phyloP scores from a whole-genome alignment of 2,329 filamentous ascomycete species.

The Tolypocladium pustulatum region DNA sequence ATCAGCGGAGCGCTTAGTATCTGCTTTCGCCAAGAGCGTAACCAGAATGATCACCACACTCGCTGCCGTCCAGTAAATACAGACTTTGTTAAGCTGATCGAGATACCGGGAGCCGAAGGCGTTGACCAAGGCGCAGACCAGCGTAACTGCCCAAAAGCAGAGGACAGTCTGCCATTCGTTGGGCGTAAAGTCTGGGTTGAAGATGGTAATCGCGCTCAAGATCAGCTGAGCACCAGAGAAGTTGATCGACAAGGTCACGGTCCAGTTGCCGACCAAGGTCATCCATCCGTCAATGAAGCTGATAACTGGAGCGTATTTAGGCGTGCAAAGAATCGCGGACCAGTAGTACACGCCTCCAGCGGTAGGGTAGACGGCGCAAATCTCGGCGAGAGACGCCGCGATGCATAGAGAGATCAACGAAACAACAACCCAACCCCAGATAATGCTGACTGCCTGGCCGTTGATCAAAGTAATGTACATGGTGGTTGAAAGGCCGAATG shows the following conservation, averaged over 20 bases:
- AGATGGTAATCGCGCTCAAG: conserved; percentile 55
- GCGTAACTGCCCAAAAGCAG: conserved; percentile 60
- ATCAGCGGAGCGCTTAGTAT: conserved; percentile 43
- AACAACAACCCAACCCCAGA: conserved; percentile 58
- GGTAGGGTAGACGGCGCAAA: conserved; percentile 52
- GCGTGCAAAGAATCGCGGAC: conserved; percentile 56
- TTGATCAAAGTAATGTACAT: conserved; percentile 49
- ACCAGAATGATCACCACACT: conserved; percentile 63
- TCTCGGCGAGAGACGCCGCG: conserved; percentile 62
- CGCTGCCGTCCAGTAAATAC: conserved; percentile 61
- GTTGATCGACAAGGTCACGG: conserved; percentile 58
- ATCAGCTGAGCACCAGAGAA: conserved; percentile 61
- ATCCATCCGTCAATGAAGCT: conserved; percentile 69
- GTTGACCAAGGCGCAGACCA: conserved; percentile 55
- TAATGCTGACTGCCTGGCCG: conserved; percentile 60
- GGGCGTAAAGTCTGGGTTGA: conserved; percentile 47
- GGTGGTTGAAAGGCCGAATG: conserved; percentile 38
- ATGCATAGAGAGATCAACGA: conserved; percentile 63
- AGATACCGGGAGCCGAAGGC: conserved; percentile 48
- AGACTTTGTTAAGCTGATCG: conserved; percentile 58
- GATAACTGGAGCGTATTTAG: conserved; percentile 49
- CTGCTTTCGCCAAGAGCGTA: conserved; percentile 54
- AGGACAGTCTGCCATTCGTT: conserved; percentile 64
- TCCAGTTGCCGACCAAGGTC: conserved; percentile 62
- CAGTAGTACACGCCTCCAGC: conserved; percentile 62